Conservation (phyloP, 2,329 filamentous ascomycete genomes). For the Diaporthe velutina region DNA sequence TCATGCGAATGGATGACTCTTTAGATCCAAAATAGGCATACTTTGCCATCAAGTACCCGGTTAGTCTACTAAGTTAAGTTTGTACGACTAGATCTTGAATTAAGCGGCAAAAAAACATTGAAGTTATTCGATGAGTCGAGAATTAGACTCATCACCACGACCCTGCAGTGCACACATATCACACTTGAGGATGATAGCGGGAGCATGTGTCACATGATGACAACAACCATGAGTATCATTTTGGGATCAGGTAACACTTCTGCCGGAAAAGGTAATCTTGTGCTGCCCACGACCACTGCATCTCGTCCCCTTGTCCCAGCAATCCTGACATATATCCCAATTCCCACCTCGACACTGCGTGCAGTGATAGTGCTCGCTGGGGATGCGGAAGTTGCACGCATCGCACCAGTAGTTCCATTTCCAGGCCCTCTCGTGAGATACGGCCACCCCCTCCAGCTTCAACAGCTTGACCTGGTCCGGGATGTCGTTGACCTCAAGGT, state of each 20-base stretch:
- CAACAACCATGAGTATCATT: background rate
- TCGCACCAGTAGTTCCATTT: constrained; percentile 9
- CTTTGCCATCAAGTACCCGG: no score
- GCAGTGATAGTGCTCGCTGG: constrained; percentile 11
- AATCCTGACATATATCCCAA: constrained; percentile 9
- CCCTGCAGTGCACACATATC: background rate
- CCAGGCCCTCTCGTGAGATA: constrained; percentile 1
- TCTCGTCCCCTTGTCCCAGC: constrained; percentile 11
- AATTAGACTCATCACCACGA: background rate
- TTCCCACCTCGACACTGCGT: background rate
- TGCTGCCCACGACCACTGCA: constrained; percentile 13
- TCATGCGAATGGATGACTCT: no score
- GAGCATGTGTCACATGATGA: background rate
- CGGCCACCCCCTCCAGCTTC: background rate
- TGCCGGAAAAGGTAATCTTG: background rate
- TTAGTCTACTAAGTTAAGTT: no score
- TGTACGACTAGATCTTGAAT: no score
- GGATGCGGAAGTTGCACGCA: constrained; percentile 1
- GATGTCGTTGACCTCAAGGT: constrained; percentile 14
- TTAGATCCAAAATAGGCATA: no score
- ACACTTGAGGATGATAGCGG: background rate
- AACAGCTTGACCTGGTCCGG: constrained; percentile 10
- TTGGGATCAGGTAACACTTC: background rate
- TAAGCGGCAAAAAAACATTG: background rate
- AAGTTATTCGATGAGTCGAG: background rate